Percentiles rank a stretch among this genome's conserved stretches.
phyloP scores from a whole-genome alignment of 2,329 filamentous ascomycete species.

The Stylonectria norvegica region DNA sequence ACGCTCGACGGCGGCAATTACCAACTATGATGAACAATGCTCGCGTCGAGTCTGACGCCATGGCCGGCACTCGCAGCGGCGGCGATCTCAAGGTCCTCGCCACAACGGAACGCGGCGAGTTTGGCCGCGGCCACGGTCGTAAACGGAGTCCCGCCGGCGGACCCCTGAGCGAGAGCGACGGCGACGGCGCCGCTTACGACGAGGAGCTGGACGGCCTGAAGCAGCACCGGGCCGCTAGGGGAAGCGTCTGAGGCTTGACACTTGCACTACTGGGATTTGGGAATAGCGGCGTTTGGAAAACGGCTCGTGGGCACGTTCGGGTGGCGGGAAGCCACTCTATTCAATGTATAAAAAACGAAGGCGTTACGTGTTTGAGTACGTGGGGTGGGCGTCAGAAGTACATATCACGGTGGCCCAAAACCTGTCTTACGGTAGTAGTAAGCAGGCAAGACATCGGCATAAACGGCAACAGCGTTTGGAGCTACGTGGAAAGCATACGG shows the following conservation, averaged over 20 bases:
- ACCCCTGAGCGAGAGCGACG: slow-evolving; percentile 50
- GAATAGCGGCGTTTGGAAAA: slow-evolving; percentile 20
- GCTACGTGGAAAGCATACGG: slow-evolving; percentile 1
- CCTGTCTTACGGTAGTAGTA: no score
- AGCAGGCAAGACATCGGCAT: no score
- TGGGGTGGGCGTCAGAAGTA: no score
- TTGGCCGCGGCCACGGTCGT: slow-evolving; percentile 29
- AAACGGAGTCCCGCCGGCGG: slow-evolving; percentile 35
- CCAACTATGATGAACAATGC: slow-evolving; percentile 58
- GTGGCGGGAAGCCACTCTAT: no score
- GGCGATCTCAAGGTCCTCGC: slow-evolving; percentile 37
- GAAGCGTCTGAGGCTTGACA: slow-evolving; percentile 40
- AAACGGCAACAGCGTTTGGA: slow-evolving; percentile 19
- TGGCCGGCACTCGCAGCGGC: slow-evolving; percentile 32
- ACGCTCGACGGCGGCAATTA: slow-evolving; percentile 65
- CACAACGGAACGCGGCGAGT: slow-evolving; percentile 39
- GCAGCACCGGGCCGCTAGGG: slow-evolving; percentile 36
- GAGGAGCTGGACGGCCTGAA: slow-evolving; percentile 38
- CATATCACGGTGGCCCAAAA: no score
- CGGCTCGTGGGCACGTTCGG: no score
- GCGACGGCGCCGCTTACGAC: slow-evolving; percentile 43
- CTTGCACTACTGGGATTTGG: slow-evolving; percentile 15
- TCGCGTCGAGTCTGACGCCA: slow-evolving; percentile 49
- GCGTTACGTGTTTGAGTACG: no score
- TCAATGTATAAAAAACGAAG: no score